phyloP scores from a whole-genome alignment of 2,329 filamentous ascomycete species.

The Colletotrichum gigasporum region DNA sequence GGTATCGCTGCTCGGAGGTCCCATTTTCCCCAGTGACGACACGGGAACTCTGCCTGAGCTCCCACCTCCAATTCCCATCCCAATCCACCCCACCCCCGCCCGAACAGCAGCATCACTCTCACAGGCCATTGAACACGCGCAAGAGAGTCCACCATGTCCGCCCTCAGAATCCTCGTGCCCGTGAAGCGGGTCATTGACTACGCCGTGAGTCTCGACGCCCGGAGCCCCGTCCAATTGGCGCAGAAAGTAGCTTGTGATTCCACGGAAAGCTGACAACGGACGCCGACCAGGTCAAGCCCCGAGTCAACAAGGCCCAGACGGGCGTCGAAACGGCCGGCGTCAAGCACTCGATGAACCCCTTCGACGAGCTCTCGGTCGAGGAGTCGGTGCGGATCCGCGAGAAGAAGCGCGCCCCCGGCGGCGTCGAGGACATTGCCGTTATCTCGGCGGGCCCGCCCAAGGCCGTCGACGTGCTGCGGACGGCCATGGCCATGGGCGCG shows the following conservation, averaged over 20 bases:
- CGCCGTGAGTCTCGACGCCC: slow-evolving; percentile 66
- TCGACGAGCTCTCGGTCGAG: slow-evolving; percentile 98
- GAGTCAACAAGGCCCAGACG: slow-evolving; percentile 78
- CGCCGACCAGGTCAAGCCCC: slow-evolving; percentile 69
- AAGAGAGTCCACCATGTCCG: slow-evolving; percentile 31
- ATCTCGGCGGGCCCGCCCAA: slow-evolving; percentile 90
- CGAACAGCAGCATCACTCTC: slow-evolving; percentile 18
- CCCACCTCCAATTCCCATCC: slow-evolving; percentile 24
- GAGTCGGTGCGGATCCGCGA: slow-evolving; percentile 96
- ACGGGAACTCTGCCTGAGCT: slow-evolving; percentile 21
- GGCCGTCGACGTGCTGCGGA: slow-evolving; percentile 87
- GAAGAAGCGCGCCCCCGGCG: slow-evolving; percentile 75
- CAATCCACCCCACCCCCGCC: slow-evolving; percentile 31
- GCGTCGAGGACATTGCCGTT: slow-evolving; percentile 91
- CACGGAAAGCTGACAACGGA: slow-evolving; percentile 16
- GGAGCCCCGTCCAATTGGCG: slow-evolving; percentile 9
- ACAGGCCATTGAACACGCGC: slow-evolving; percentile 19
- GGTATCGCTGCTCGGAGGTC: slow-evolving; percentile 43
- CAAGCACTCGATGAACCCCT: slow-evolving; percentile 99
- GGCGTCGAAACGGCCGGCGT: slow-evolving; percentile 92
- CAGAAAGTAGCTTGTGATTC: slow-evolving; percentile 21
- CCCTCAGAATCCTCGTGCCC: slow-evolving; percentile 72
- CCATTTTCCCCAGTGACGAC: slow-evolving; percentile 30
- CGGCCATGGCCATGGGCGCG: slow-evolving; percentile 98
- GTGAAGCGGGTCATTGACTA: slow-evolving; percentile 89